Evolutionary conservation across 108 stramenopile genomes (phyloP), one percentile per base, ranked within the genome.

Genomic region (Stephanodiscus minutulus): DNA sequence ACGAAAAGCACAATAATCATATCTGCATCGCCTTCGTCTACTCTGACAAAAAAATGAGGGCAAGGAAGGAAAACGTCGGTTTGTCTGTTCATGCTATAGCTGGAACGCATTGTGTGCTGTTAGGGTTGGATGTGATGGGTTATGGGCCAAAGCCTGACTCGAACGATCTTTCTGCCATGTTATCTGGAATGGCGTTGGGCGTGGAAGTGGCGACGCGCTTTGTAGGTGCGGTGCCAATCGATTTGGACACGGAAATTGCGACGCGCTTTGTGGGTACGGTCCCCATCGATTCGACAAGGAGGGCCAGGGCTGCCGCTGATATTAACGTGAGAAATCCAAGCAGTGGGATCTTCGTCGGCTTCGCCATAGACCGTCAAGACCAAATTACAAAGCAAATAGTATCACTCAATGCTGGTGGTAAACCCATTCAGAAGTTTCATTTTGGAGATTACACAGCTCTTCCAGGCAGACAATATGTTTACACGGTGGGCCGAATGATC

Each of bases 361-460:
- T 79, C 43, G 47, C 54, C 46, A 73, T 79, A 13, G 61, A 66
- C n/a, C 78, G 78, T 8, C 56, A 31, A 37, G 72, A 79, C 21
- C 5, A 56, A 18, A 28, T 33, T 24, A 55, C 67, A 28, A 50
- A 49, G 20, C 61, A 73, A 68, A 37, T 48, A 5, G 36, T 64
- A 5, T 64, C 62, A 24, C 72, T 79, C 50, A 79, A 79, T 54
- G 27, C 29, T 27, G 67, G 58, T 21, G 78, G 55, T 5, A 72
- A 46, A 54, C 78, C 72, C 5, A 73, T 79, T 27, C 78, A 79
- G 31, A 72, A 73, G 27, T 73, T 79, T 29, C 36, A 66, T 27
- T 79, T 62, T 39, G 72, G 72, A n/a, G 78, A 79, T 55, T 79
- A 79, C 36, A 59, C 58, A 7, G 71, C 72, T 13, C 17, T 61